Evolutionary conservation across 73 alveolate genomes (phyloP).

Genomic region (Durusdinium trenchii): DNA sequence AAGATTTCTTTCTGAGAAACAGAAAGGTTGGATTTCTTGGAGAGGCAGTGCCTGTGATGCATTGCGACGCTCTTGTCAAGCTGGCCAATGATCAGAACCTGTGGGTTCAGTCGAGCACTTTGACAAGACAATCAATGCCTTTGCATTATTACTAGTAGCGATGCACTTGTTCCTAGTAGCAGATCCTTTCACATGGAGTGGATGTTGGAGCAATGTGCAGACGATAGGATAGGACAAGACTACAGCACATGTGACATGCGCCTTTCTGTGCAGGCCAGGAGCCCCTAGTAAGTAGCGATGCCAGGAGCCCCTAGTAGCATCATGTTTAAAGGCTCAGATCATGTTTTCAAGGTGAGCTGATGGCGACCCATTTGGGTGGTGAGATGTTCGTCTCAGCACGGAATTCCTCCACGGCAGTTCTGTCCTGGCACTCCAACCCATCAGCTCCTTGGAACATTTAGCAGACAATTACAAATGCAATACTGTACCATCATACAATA

Average conservation of each 20-base stretch:
- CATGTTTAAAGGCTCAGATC: too few species aligned
- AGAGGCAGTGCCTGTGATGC: constrained; percentile 87
- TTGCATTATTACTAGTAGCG: not conserved
- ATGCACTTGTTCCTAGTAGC: too few species aligned
- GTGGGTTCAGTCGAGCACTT: constrained; percentile 46
- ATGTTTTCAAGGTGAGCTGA: constrained; percentile 4
- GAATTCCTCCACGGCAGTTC: constrained; percentile 55
- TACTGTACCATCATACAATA: too few species aligned
- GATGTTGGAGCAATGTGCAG: not conserved
- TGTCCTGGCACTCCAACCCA: constrained; percentile 82
- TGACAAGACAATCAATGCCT: too few species aligned
- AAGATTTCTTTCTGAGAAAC: too few species aligned
- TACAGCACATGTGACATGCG: too few species aligned
- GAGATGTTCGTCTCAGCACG: constrained; percentile 51
- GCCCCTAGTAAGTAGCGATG: too few species aligned
- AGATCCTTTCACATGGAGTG: not conserved
- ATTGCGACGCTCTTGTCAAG: constrained; percentile 75
- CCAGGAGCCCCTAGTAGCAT: too few species aligned
- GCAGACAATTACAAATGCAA: too few species aligned
- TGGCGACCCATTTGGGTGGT: constrained; percentile 11
- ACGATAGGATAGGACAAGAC: too few species aligned
- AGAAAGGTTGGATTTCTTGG: too few species aligned
- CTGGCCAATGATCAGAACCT: constrained; percentile 81
- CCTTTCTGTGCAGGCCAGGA: too few species aligned
- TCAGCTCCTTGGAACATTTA: constrained; percentile 31